Conservation (phyloP, 2,329 filamentous ascomycete genomes). For the Apiospora malaysiana region DNA sequence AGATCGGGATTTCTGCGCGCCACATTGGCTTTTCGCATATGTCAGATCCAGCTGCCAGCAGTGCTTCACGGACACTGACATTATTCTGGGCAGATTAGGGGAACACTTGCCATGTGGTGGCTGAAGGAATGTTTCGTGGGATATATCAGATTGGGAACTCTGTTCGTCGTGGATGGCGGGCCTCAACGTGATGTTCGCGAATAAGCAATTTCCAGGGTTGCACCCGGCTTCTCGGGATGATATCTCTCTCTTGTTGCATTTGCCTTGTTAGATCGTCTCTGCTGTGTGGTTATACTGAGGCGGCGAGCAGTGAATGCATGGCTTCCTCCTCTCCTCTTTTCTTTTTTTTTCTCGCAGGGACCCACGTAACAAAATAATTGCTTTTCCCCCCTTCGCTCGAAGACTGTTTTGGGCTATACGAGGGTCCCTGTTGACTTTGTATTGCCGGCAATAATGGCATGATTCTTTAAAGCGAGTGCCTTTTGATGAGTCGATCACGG, state of each 20-base stretch:
- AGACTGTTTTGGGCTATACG: background rate
- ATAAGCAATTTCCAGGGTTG: background rate
- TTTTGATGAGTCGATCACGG: background rate
- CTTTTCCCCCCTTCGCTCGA: background rate
- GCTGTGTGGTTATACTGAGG: background rate
- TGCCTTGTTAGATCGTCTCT: background rate
- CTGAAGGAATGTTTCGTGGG: background rate
- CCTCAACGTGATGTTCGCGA: background rate
- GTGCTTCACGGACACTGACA: background rate
- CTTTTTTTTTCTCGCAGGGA: background rate
- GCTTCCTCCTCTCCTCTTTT: background rate
- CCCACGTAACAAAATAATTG: background rate
- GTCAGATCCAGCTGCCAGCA: background rate
- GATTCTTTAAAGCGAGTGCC: background rate
- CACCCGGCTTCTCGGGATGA: slow-evolving; percentile 1
- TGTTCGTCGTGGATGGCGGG: background rate
- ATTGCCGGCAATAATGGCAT: background rate
- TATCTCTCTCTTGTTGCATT: background rate
- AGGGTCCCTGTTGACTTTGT: background rate
- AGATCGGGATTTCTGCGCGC: background rate
- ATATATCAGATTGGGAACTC: background rate
- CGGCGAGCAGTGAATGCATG: background rate
- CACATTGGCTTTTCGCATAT: background rate
- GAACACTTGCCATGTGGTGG: background rate
- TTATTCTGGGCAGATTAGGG: background rate